phyloP scores from a whole-genome alignment of 2,329 filamentous ascomycete genomes.

The Ceratocystis lukuohia region DNA sequence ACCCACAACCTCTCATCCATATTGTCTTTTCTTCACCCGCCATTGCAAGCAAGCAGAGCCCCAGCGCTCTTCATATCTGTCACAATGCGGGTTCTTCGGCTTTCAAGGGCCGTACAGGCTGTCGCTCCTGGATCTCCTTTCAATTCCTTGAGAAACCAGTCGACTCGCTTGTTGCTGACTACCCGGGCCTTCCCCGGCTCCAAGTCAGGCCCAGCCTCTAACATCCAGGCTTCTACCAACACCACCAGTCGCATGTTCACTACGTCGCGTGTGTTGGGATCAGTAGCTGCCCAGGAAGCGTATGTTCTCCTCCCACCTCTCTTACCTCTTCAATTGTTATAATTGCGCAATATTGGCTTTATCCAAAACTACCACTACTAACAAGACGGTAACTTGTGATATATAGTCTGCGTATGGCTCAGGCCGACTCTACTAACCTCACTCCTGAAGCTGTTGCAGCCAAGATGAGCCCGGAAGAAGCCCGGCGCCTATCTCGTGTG shows the following conservation, averaged over 20 bases:
- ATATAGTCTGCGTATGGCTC: constrained; percentile 37
- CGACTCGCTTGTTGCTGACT: constrained; percentile 10
- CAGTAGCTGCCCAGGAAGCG: constrained; percentile 32
- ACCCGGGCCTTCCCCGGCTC: constrained; percentile 10
- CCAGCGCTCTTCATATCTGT: background rate
- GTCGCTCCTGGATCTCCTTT: constrained; percentile 9
- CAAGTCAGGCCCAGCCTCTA: background rate
- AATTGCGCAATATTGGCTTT: background rate
- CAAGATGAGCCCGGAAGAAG: constrained; percentile 70
- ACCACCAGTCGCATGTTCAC: constrained; percentile 16
- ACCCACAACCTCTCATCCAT: background rate
- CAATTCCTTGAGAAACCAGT: constrained; percentile 12
- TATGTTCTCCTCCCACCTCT: constrained; percentile 22
- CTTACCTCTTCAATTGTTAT: background rate
- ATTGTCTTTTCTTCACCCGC: background rate
- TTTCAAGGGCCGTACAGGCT: constrained; percentile 14
- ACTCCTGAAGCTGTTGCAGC: constrained; percentile 53
- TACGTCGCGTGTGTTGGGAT: constrained; percentile 17
- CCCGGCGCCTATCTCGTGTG: constrained; percentile 61
- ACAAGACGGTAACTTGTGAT: background rate
- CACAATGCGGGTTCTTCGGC: constrained; percentile 19
- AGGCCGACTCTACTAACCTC: constrained; percentile 39
- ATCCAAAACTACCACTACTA: background rate
- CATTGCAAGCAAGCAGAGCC: background rate
- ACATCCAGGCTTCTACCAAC: background rate